Conservation (phyloP, 768 basidiomycete genomes). For the Austroboletus festivus region DNA sequence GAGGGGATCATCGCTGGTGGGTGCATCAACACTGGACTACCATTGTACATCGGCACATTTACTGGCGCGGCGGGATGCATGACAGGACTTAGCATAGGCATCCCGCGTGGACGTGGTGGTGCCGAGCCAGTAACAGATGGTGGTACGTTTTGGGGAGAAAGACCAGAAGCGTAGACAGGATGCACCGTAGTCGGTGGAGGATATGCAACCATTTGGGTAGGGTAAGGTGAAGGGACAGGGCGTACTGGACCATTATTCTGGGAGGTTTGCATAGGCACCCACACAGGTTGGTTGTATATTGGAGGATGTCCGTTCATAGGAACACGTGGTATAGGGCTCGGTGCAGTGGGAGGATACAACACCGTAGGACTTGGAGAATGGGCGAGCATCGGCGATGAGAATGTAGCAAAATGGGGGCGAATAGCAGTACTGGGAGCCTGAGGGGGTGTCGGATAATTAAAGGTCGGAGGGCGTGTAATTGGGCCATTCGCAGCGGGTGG, state of each 20-base stretch:
- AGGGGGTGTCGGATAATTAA: constrained; percentile 37
- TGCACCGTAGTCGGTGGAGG: constrained; percentile 48
- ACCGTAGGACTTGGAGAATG: constrained; percentile 68
- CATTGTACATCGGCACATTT: constrained; percentile 53
- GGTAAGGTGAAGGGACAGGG: constrained; percentile 57
- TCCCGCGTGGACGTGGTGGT: constrained; percentile 45
- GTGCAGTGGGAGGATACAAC: constrained; percentile 59
- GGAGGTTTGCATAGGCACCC: constrained; percentile 52
- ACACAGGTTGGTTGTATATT: constrained; percentile 60
- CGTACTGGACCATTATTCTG: constrained; percentile 56
- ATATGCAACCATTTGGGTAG: constrained; percentile 63
- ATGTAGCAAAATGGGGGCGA: constrained; percentile 56
- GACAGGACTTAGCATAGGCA: constrained; percentile 72
- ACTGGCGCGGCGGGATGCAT: constrained; percentile 52
- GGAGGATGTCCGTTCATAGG: constrained; percentile 60
- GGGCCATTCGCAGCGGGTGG: constrained; percentile 41
- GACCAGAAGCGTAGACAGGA: constrained; percentile 46
- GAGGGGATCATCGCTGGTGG: constrained; percentile 40
- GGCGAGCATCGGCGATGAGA: constrained; percentile 68
- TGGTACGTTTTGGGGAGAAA: constrained; percentile 37
- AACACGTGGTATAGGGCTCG: constrained; percentile 67
- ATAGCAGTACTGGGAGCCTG: constrained; percentile 44
- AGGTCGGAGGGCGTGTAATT: constrained; percentile 26
- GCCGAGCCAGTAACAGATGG: constrained; percentile 27
- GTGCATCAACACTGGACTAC: constrained; percentile 69